Base-by-base conservation (phyloP, 306 rosid species). In the Dryas octopetala region DNA sequence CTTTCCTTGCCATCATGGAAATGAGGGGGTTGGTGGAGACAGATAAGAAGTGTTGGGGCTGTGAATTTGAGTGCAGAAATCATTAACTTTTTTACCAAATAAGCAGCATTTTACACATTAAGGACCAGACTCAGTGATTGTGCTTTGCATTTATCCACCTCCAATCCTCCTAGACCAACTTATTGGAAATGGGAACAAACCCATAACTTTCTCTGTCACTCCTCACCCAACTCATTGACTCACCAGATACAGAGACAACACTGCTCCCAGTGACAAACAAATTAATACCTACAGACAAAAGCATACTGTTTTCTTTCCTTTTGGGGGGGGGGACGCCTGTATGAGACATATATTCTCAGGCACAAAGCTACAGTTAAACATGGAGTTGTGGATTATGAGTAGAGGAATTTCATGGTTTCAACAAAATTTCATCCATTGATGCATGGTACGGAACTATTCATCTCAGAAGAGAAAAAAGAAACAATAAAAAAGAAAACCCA, bases 141-240 rank as follows among this genome's bases (percentile, higher is more conserved):
- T 61, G 46, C 45, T 43, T 32, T 13, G 76, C 49, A 44, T 67
- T 59, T 62, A 59, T 68, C 69, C 82, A 57, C 41, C 78, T 45
- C 28, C 68, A 41, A 19, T 9, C 47, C 46, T 41, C 70, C 58
- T 48, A 74, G 63, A 32, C 76, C 83, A 80, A 68, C 44, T 80
- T 28, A 45, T 68, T 74, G 66, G 76, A 68, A 61, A 74, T 62
- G 38, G 83, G 40, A 52, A 68, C 50, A 26, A 7, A 11, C 16
- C 83, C 79, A 75, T 75, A 9, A 40, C 77, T 57, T 55, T 75
- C 57, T 46, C 80, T 54, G 74, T 71, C 79, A 62, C 62, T 53
- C 51, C 14, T 49, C 40, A 69, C 75, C 75, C 79, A 74, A 68
- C 79, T 54, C 71, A 47, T 73, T 70, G 49, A 17, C 71, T 62